A percentile compares a stretch with the other conserved stretches of the same genome.
phyloP scores from a whole-genome alignment of 192 early-diverging fungal genomes.

The Rhizoclosmatium globosum region DNA sequence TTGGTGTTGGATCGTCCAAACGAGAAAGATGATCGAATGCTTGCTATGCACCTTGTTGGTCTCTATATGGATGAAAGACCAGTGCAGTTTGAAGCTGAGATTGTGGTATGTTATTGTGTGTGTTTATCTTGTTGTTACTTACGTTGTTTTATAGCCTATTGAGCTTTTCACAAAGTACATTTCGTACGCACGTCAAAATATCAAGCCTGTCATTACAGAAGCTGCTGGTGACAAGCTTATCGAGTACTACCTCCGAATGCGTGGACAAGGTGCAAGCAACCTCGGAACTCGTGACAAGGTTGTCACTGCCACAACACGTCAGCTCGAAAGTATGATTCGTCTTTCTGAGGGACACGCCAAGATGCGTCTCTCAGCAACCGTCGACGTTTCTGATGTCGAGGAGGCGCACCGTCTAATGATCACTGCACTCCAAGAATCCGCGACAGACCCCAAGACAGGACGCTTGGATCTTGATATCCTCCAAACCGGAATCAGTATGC shows the following conservation, averaged over 20 bases:
- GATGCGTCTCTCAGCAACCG: constrained; percentile 79
- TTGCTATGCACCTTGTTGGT: constrained; percentile 88
- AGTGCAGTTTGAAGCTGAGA: constrained; percentile 30
- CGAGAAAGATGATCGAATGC: constrained; percentile 82
- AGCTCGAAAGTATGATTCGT: constrained; percentile 98
- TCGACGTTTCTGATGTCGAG: constrained; percentile 83
- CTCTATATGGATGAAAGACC: constrained; percentile 81
- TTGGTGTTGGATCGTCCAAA: constrained; percentile 91
- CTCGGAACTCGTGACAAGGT: constrained; percentile 44
- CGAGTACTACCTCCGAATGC: constrained; percentile 82
- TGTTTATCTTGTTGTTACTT: constrained; percentile 7
- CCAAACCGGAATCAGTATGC: constrained; percentile 84
- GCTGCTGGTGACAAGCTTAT: constrained; percentile 82
- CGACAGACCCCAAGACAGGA: constrained; percentile 94
- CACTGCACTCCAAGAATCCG: constrained; percentile 88
- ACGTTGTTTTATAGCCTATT: constrained; percentile 61
- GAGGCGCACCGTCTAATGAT: constrained; percentile 89
- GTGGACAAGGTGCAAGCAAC: constrained; percentile 68
- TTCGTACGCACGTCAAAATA: constrained; percentile 80
- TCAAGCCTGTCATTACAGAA: constrained; percentile 75
- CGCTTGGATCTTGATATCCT: constrained; percentile 93
- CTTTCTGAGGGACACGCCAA: constrained; percentile 92
- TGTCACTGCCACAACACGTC: constrained; percentile 88
- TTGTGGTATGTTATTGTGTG: constrained; percentile 50
- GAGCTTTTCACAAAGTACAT: constrained; percentile 93